Base-by-base conservation (phyloP, 1,284 basidiomycete species). In the Ustilago sp. region DNA sequence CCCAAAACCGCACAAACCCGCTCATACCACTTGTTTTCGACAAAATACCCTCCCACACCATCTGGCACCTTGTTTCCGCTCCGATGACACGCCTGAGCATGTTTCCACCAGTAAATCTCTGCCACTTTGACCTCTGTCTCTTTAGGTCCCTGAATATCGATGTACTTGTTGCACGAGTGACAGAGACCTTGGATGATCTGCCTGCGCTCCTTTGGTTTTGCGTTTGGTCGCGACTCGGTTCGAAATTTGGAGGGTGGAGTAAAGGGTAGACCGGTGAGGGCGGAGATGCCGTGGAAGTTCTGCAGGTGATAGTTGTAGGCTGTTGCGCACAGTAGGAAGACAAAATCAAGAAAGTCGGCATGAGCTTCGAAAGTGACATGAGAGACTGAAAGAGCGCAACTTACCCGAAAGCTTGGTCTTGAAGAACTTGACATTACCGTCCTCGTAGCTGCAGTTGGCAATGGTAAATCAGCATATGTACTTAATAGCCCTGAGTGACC, bases 231-330 rank as follows among this genome's bases (percentile, higher is more conserved):
- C 2, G 4, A 28, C 5, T 63, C 47, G 23, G n/a, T 19, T 0
- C 57, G 63, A 17, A 80, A 81, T 19, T 57, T 52, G 17, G 70
- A 36, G 3, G 80, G 80, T 3, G 80, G 80, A 2, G 66, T 67
- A 32, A 81, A 73, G 17, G 80, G 80, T 2, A 70, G 45, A 1
- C 71, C 72, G 2, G 68, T 80, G 5, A 60, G 15, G 0, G 72
- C 70, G 0, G 68, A 75, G 47, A 81, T 69, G 3, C 80, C 80
- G 59, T 81, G 80, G 19, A 61, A 53, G 53, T 79, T 74, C 19
- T 79, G 79, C 19, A 81, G 32, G 39, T 81, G 80, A 31, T 80
- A 81, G 48, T 81, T 81, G 73, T 80, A 81, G 13, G 79, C 78
- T 76, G 73, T 13, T 0, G 11, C 2, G 39, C 6, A 13, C 15